Base-by-base conservation (phyloP, 2,329 filamentous ascomycete genomes). In the Daldinia sp. region DNA sequence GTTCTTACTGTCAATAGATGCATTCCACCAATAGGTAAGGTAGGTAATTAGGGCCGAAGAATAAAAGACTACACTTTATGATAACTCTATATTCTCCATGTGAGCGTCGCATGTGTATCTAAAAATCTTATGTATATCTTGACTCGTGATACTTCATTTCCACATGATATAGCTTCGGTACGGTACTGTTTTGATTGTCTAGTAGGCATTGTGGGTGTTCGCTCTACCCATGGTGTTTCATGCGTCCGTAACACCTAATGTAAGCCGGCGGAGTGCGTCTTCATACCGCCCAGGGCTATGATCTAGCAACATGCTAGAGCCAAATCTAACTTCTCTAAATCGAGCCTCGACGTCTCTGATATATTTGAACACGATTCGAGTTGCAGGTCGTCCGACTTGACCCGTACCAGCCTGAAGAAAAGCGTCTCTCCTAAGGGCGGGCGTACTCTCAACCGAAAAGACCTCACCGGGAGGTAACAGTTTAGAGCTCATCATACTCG, bases 231-330 rank as follows among this genome's bases (percentile, higher is more conserved):
- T 12, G 5, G 13, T 12, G 30, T 28, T 30, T 71, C 50, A 74
- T 26, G 63, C 50, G 9, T 72, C 69, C 10, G 72, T 79, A 20
- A 88, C 82, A 0, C 86, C 86, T 9, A 82, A 71, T 18, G 81
- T 79, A 76, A 94, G 81, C 67, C 88, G 87, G 63, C 88, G 86
- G 73, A 94, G 79, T 65, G 88, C 89, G 66, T 88, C 86, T 78
- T 94, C 92, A 76, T 94, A 94, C 71, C 89, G 84, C 28, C 88
- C 90, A 2, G 92, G 92, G 71, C 88, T 93, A 76, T 94, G 92
- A 77, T 94, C 92, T 66, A 88, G 85, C 79, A 94, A 82, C 90
- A 93, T 93, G 53, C 90, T 89, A 26, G 89, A 87, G 4, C 89
- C 90, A 76, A 94, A 93, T 48, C 86, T 83, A 46, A 93, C 82